phyloP scores from a whole-genome alignment of 1,139 yeast species.

The Neolecta irregularis region DNA sequence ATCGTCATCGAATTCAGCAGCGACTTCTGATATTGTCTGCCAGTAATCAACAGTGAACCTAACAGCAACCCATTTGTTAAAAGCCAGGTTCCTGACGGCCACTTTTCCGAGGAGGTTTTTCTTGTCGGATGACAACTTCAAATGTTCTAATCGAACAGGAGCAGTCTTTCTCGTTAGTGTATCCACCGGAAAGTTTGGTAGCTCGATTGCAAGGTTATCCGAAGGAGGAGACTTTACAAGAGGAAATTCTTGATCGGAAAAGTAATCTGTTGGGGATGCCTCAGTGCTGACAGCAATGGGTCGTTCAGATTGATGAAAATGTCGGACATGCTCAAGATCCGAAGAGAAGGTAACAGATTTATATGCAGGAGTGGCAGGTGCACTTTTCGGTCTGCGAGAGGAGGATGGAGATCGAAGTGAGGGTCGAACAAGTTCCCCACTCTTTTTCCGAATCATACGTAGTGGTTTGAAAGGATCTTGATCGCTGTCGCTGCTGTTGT shows the following conservation, averaged over 20 bases:
- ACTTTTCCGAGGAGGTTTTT: slow-evolving; percentile 51
- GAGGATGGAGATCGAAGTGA: slow-evolving; percentile 39
- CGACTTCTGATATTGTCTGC: slow-evolving; percentile 56
- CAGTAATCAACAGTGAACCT: slow-evolving; percentile 59
- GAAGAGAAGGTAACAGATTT: slow-evolving; percentile 72
- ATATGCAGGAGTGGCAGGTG: slow-evolving; percentile 60
- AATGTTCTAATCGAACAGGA: slow-evolving; percentile 44
- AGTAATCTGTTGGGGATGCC: slow-evolving; percentile 36
- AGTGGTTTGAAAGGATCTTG: no score
- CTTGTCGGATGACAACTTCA: slow-evolving; percentile 44
- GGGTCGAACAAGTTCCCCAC: slow-evolving; percentile 68
- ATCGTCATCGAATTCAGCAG: slow-evolving; percentile 48
- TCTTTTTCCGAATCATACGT: slow-evolving; percentile 47
- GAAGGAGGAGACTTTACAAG: slow-evolving; percentile 14
- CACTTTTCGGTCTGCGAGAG: slow-evolving; percentile 38
- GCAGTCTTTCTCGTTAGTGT: slow-evolving; percentile 18
- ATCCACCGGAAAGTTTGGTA: slow-evolving; percentile 32
- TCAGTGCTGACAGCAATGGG: slow-evolving; percentile 62
- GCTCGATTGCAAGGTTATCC: slow-evolving; percentile 36
- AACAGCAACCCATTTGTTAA: slow-evolving; percentile 44
- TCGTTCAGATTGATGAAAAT: slow-evolving; percentile 53
- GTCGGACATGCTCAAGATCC: slow-evolving; percentile 46
- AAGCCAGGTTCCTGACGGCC: slow-evolving; percentile 56
- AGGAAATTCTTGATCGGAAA: slow-evolving; percentile 15
- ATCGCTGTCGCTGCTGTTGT: no score